Base-by-base conservation (phyloP, 805 yeast genomes). In the Candida pseudofarinosa region DNA sequence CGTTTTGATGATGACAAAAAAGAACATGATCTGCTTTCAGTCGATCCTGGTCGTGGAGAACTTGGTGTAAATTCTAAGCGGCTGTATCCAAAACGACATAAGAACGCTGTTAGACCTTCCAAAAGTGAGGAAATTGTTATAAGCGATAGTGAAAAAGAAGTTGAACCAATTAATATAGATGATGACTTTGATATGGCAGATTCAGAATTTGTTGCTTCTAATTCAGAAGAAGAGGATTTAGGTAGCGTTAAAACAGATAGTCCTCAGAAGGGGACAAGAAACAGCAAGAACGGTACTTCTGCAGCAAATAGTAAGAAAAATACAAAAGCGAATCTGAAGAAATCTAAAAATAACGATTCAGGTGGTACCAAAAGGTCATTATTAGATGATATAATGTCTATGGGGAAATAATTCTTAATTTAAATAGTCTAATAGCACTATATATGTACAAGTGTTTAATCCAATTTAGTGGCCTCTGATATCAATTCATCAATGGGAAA, bases 401-500 rank as follows among this genome's bases (percentile, higher is more conserved):
- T 53, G 47, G 50, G 40, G 41, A 28, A 35, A 13, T 41, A 34
- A 18, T 15, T 38, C 26, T 35, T 38, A 46, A 33, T 33, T 23
- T 19, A 19, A 15, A 33, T 19, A 33, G 14, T 37, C 30, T 31
- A 19, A 19, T 23, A 36, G 6, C 3, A 15, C 12, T 38, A 34
- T 33, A 26, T 33, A 33, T 23, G 16, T 39, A 39, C 38, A 33
- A 4, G 20, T 16, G 12, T 8, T 18, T 31, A 63, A 38, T 87
- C 95, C 59, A 86, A 60, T 16, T 87, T 78, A 48, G 90, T 83
- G 1, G 95, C 79, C 48, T 88, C 85, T 18, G 75, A 72, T 23
- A 91, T 78, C 48, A 93, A 74, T 33, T 66, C 63, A 1, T 88
- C 87, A 54, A 85, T 76, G 44, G 72, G 70, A 20, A 93, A 91